Percentiles rank a stretch among this genome's conserved stretches.
phyloP scores from a whole-genome alignment of 345 rosid species.

The Arabis alpina region DNA sequence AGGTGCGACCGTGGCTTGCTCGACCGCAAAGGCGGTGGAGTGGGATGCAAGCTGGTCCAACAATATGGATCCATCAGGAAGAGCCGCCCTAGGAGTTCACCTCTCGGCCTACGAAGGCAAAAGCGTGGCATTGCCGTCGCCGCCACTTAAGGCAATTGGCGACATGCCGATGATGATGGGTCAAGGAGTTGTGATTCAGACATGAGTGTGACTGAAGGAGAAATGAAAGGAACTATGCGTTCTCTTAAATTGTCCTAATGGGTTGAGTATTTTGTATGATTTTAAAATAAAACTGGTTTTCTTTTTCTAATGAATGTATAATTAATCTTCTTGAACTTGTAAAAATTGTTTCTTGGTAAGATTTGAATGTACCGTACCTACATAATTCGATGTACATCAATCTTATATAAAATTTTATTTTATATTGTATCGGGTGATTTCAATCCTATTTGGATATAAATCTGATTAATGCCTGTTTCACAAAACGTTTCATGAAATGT shows the following conservation, averaged over 20 bases:
- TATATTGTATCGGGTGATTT: conserved; percentile 1
- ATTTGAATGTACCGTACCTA: conserved; percentile 7
- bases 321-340: conserved; percentile 13
- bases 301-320: conserved; percentile 9
- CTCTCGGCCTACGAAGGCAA: conserved; percentile 62
- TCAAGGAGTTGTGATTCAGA: conserved; percentile 55
- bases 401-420: not conserved
- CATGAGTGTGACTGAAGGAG: conserved; percentile 38
- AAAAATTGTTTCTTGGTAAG: not conserved
- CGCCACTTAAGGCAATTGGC: conserved; percentile 47
- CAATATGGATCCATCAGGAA: conserved; percentile 94
- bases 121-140: conserved; percentile 34
- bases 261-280: conserved; percentile 20
- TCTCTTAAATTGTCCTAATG: not conserved
- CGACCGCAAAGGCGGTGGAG: conserved; percentile 85
- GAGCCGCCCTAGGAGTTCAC: conserved; percentile 93
- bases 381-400: conserved; percentile 11
- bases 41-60: conserved; percentile 89
- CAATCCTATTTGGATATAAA: not conserved
- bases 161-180: conserved; percentile 54
- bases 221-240: not conserved
- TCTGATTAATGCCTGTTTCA: not conserved
- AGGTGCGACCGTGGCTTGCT: conserved; percentile 90
- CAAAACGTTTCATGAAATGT: not conserved
- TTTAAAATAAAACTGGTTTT: conserved; percentile 12